Evolutionary conservation across 306 rosid genomes (phyloP).

Genomic region (Cucumis hystrix): DNA sequence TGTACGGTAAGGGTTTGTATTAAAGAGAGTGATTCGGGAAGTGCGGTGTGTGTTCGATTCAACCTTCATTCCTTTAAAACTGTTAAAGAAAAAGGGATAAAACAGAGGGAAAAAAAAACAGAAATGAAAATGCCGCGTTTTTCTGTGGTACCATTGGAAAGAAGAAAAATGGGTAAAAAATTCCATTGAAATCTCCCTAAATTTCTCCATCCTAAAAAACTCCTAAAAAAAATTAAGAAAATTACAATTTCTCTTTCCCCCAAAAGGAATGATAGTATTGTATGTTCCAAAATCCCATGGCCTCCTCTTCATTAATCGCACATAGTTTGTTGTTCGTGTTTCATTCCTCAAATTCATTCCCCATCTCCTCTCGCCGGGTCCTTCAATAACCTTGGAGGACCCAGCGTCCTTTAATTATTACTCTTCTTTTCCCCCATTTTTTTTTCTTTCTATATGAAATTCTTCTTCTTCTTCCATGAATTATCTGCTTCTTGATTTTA

Average conservation of each 20-base stretch:
- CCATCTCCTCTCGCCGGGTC: slow-evolving; percentile 43
- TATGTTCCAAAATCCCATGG: slow-evolving; percentile 12
- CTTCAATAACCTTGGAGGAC: slow-evolving; percentile 60
- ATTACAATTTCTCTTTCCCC: slow-evolving; percentile 3
- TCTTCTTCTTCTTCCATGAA: not conserved
- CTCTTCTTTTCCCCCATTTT: slow-evolving; percentile 14
- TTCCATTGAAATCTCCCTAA: slow-evolving; percentile 27
- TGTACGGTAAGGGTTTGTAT: not conserved
- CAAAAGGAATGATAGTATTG: not conserved
- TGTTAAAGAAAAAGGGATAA: not conserved
- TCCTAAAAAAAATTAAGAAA: not conserved
- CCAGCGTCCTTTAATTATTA: slow-evolving; percentile 16
- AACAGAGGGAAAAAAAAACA: not conserved
- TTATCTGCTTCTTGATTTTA: not conserved
- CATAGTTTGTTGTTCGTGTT: not conserved
- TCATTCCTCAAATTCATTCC: slow-evolving; percentile 9
- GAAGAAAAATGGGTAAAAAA: not conserved
- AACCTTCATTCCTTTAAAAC: not conserved
- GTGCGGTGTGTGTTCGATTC: not conserved
- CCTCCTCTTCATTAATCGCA: slow-evolving; percentile 12
- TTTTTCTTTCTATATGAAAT: no score
- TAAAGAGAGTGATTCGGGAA: not conserved
- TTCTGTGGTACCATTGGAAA: not conserved
- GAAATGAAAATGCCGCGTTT: not conserved
- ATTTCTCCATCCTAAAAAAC: slow-evolving; percentile 26